phyloP scores from a whole-genome alignment of 805 yeast species.

The Spathaspora arborariae region DNA sequence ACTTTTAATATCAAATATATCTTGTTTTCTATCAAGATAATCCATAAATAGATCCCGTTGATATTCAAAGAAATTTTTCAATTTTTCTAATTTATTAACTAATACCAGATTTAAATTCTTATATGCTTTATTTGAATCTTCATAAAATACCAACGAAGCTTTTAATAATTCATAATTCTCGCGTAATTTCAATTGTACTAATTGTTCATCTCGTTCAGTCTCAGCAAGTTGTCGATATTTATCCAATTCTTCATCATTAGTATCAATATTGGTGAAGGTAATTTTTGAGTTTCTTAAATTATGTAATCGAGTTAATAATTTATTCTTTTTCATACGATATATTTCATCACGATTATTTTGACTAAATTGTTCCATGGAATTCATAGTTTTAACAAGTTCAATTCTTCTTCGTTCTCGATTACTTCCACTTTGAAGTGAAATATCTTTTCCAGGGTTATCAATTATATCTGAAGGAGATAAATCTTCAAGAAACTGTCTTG shows the following conservation, averaged over 20 bases:
- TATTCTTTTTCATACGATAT: slow-evolving; percentile 19
- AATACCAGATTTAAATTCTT: slow-evolving; percentile 24
- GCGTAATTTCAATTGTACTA: slow-evolving; percentile 28
- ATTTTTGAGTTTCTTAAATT: slow-evolving; percentile 23
- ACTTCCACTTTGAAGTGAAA: slow-evolving; percentile 11
- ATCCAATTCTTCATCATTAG: slow-evolving; percentile 28
- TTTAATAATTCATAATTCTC: slow-evolving; percentile 31
- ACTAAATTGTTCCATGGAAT: slow-evolving; percentile 17
- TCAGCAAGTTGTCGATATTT: slow-evolving; percentile 16
- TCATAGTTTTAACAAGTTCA: slow-evolving; percentile 13
- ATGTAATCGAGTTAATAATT: slow-evolving; percentile 22
- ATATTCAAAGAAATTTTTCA: slow-evolving; percentile 35
- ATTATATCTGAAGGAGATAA: not conserved
- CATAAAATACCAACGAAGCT: slow-evolving; percentile 28
- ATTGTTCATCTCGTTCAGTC: slow-evolving; percentile 27
- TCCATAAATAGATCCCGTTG: slow-evolving; percentile 28
- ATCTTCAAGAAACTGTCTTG: not conserved
- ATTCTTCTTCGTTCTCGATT: slow-evolving; percentile 22
- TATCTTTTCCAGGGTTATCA: slow-evolving; percentile 9
- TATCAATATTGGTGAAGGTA: slow-evolving; percentile 16
- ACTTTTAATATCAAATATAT: slow-evolving; percentile 14
- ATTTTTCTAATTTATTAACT: slow-evolving; percentile 34
- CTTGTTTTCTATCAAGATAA: slow-evolving; percentile 13
- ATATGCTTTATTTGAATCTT: slow-evolving; percentile 34
- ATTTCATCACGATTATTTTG: slow-evolving; percentile 14